These are phyloP conservation scores for Afroboletus lepidellus DNA, from an alignment of 1,284 basidiomycete species.

Conservation along the genomic window DNA sequence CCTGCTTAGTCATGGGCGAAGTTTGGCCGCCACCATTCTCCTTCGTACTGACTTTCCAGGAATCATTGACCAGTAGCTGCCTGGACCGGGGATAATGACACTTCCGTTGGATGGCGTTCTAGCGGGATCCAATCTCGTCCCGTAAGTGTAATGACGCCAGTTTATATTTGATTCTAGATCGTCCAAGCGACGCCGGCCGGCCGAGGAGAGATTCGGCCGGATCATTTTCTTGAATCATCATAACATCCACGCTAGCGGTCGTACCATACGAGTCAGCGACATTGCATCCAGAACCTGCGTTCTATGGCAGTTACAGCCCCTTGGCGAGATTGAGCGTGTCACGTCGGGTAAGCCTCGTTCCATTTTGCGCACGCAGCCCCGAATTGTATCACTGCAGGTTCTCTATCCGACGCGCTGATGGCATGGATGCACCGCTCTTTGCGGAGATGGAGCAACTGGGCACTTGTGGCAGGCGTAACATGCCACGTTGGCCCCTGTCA, in stretches of 20 bases:
- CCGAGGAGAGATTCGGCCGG: slow-evolving; percentile 18
- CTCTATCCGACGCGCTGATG: neutral
- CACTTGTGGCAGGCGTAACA: slow-evolving; percentile 7
- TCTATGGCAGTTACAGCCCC: slow-evolving; percentile 10
- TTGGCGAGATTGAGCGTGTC: slow-evolving; percentile 3
- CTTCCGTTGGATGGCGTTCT: slow-evolving; percentile 5
- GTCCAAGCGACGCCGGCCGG: neutral
- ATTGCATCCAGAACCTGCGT: slow-evolving; percentile 7
- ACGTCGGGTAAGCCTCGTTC: slow-evolving; percentile 7
- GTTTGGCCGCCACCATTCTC: slow-evolving; percentile 3
- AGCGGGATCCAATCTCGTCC: slow-evolving; percentile 6
- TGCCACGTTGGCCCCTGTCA: slow-evolving; percentile 12
- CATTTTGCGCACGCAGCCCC: slow-evolving; percentile 5
- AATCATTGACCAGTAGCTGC: neutral
- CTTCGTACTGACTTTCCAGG: slow-evolving; percentile 24
- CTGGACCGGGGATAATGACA: neutral
- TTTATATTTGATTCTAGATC: neutral
- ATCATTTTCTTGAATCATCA: slow-evolving; percentile 16
- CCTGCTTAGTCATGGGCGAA: slow-evolving; percentile 22
- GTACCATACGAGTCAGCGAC: neutral
- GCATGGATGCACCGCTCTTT: slow-evolving; percentile 3
- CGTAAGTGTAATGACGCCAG: slow-evolving; percentile 9
- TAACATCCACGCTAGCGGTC: neutral
- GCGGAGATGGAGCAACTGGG: slow-evolving; percentile 6
- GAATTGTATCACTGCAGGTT: slow-evolving; percentile 11